Evolutionary conservation across 1,284 basidiomycete species (phyloP).

Genomic region (Leccinum variabile): DNA sequence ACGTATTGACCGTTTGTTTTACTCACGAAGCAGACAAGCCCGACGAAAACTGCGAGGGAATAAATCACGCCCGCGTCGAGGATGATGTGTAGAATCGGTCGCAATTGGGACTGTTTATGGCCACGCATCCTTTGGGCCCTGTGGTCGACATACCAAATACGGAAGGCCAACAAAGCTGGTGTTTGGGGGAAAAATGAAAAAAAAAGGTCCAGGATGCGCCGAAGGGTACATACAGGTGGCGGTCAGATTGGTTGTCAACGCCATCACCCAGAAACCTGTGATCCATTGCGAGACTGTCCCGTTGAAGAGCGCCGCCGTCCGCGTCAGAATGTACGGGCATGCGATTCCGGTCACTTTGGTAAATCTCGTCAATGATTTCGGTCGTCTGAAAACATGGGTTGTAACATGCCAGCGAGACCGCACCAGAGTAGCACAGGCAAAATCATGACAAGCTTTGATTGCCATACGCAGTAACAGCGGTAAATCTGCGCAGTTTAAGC

Average conservation of each 20-base stretch:
- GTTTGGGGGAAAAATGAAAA: not conserved
- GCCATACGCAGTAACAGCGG: slow-evolving; percentile 2
- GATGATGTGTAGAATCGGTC: not conserved
- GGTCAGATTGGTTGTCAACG: not conserved
- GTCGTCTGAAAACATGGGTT: not conserved
- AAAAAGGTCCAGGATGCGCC: not conserved
- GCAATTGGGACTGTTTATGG: not conserved
- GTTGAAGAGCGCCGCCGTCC: not conserved
- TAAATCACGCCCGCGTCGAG: slow-evolving; percentile 1
- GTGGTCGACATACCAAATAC: slow-evolving; percentile 1
- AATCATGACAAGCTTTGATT: not conserved
- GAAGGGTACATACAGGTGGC: not conserved
- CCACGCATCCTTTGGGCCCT: not conserved
- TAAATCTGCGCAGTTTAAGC: not conserved
- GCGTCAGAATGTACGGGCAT: not conserved
- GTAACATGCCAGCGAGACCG: not conserved
- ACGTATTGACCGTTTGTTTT: slow-evolving; percentile 2
- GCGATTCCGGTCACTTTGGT: not conserved
- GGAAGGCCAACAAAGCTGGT: not conserved
- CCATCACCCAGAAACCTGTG: slow-evolving; percentile 1
- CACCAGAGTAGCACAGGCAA: not conserved
- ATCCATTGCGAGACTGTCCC: not conserved
- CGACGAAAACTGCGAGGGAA: not conserved
- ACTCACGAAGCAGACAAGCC: not conserved
- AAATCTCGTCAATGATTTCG: not conserved